Evolutionary conservation across 768 basidiomycete species (phyloP).

Genomic region (Candolleomyces aberdarensis): DNA sequence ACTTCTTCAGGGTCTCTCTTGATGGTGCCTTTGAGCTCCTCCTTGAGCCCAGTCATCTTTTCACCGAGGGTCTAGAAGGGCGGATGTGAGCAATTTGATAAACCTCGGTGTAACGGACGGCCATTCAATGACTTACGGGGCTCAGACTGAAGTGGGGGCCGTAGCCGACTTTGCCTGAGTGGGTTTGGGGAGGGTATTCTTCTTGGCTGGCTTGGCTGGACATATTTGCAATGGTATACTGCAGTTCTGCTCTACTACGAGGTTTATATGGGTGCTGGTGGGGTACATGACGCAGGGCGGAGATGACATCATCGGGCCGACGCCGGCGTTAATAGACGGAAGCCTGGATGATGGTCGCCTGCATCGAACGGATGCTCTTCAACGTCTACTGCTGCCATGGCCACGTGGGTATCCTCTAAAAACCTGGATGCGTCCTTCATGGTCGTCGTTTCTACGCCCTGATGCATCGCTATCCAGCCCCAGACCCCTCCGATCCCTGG

Average conservation of each 20-base stretch:
- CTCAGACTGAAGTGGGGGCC: conserved; percentile 37
- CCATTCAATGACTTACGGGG: conserved; percentile 25
- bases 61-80: conserved; percentile 22
- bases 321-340: background rate
- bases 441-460: conserved; percentile 16
- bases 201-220: background rate
- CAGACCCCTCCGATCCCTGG: conserved; percentile 70
- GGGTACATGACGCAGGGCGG: background rate
- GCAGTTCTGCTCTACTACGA: background rate
- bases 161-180: conserved; percentile 42
- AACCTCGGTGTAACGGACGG: background rate
- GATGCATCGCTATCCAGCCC: conserved; percentile 52
- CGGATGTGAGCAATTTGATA: background rate
- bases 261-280: background rate
- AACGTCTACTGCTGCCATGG: no score
- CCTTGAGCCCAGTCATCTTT: conserved; percentile 22
- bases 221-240: background rate
- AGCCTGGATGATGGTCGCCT: background rate
- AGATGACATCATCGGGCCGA: background rate
- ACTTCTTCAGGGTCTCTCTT: conserved; percentile 21
- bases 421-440: no score
- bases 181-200: conserved; percentile 34
- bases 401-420: no score
- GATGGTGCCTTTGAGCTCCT: conserved; percentile 26
- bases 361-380: no score